A percentile compares a stretch with the other conserved stretches of the same genome.
Evolutionary conservation across 345 rosid species (phyloP).

Genomic region (Zanthoxylum bungeanum): DNA sequence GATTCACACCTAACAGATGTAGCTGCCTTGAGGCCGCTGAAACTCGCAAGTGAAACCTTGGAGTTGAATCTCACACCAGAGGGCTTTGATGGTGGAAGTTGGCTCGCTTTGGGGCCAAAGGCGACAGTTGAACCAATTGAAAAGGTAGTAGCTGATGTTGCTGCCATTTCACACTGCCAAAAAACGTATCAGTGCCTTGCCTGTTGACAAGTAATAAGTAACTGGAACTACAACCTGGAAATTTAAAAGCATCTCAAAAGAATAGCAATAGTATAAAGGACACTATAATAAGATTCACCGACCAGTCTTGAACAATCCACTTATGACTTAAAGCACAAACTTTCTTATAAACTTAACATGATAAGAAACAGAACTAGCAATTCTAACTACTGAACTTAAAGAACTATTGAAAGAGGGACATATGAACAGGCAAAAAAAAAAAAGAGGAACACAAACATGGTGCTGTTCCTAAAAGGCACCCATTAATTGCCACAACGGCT

Average conservation of each 20-base stretch:
- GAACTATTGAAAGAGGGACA: not conserved
- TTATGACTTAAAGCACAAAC: no score
- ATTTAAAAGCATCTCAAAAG: not conserved
- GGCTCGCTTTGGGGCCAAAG: slow-evolving; percentile 38
- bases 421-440: not conserved
- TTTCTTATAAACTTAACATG: not conserved
- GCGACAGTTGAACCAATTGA: slow-evolving; percentile 53
- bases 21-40: slow-evolving; percentile 62
- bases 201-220: not conserved
- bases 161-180: slow-evolving; percentile 47
- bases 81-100: slow-evolving; percentile 41
- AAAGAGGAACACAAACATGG: not conserved
- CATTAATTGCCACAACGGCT: not conserved
- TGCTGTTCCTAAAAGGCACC: not conserved
- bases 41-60: slow-evolving; percentile 38
- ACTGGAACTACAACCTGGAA: not conserved
- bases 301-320: not conserved
- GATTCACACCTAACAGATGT: slow-evolving; percentile 43
- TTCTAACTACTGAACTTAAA: not conserved
- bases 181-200: not conserved
- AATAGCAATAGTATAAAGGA: not conserved
- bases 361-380: not conserved
- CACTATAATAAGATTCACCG: not conserved
- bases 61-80: slow-evolving; percentile 33
- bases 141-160: slow-evolving; percentile 60